These are phyloP conservation scores for Paradendryphiella salina DNA, from an alignment of 2,329 filamentous ascomycete genomes.

Conservation along the genomic window DNA sequence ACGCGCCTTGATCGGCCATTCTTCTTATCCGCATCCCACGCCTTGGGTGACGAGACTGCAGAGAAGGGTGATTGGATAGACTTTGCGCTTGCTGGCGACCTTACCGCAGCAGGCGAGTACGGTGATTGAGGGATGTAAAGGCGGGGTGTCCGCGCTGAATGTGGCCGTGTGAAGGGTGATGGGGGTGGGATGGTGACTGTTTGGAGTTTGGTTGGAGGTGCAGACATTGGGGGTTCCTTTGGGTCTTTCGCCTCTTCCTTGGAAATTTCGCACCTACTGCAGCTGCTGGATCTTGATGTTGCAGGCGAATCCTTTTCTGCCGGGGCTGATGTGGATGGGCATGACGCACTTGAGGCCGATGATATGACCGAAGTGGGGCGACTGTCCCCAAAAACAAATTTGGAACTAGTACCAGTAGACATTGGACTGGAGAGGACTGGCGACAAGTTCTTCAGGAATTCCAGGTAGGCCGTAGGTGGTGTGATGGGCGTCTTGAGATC, in stretches of 20 bases:
- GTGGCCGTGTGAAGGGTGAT: conserved; percentile 66
- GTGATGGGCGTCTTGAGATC: conserved; percentile 81
- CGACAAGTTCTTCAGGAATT: conserved; percentile 85
- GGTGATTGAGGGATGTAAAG: conserved; percentile 80
- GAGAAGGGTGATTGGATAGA: conserved; percentile 69
- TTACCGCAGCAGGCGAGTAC: conserved; percentile 61
- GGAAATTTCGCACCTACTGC: conserved; percentile 41
- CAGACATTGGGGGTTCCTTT: conserved; percentile 47
- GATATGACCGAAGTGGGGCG: conserved; percentile 47
- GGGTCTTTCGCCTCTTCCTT: conserved; percentile 36
- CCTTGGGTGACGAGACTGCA: conserved; percentile 69
- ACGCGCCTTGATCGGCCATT: conserved; percentile 62
- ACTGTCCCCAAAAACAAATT: conserved; percentile 54
- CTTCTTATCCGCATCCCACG: conserved; percentile 76
- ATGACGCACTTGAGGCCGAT: conserved; percentile 42
- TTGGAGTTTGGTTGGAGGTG: conserved; percentile 51
- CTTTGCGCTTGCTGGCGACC: conserved; percentile 69
- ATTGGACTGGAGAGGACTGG: conserved; percentile 70
- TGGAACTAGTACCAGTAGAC: conserved; percentile 59
- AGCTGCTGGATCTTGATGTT: conserved; percentile 47
- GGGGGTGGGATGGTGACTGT: conserved; percentile 64
- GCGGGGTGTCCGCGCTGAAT: conserved; percentile 62
- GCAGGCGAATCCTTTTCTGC: conserved; percentile 40
- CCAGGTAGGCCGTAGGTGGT: conserved; percentile 84
- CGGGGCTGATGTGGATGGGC: conserved; percentile 42